Percentiles rank a stretch among this genome's conserved stretches.
phyloP scores from a whole-genome alignment of 495 filamentous ascomycete genomes.

The Rhypophila decipiens region DNA sequence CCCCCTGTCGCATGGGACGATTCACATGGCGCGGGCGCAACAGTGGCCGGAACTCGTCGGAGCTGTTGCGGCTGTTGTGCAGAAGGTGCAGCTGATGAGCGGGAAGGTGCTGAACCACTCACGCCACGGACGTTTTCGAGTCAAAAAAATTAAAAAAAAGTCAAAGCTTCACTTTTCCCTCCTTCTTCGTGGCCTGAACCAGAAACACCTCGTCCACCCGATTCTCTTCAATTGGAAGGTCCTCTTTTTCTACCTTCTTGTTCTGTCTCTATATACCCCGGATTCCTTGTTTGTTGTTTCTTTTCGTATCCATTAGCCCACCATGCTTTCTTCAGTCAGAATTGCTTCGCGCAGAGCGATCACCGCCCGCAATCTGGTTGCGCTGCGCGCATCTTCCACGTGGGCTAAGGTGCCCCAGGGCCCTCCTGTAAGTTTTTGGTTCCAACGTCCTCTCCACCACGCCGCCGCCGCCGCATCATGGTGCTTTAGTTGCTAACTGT shows the following conservation, averaged over 20 bases:
- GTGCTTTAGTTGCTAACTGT: constrained; percentile 21
- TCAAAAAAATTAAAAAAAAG: not conserved
- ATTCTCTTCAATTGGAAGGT: not conserved
- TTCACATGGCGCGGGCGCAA: too few species aligned
- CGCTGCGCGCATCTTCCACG: constrained; percentile 65
- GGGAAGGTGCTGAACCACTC: not conserved
- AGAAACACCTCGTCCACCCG: too few species aligned
- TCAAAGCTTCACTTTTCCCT: too few species aligned
- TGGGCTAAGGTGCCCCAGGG: constrained; percentile 90
- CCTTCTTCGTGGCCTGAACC: not conserved
- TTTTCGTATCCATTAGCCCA: not conserved
- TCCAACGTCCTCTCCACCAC: constrained; percentile 1
- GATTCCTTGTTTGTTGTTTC: not conserved
- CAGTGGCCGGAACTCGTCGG: too few species aligned
- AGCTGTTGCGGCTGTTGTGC: too few species aligned
- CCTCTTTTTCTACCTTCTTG: too few species aligned
- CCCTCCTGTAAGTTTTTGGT: constrained; percentile 68
- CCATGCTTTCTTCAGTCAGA: constrained; percentile 29
- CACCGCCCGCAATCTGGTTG: constrained; percentile 36
- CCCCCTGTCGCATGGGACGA: too few species aligned
- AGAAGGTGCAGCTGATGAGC: not conserved
- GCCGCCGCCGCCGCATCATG: not conserved
- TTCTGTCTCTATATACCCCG: too few species aligned
- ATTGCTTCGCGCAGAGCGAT: constrained; percentile 29
- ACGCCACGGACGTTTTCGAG: not conserved